phyloP scores from a whole-genome alignment of 176 grass and related monocot genomes.

The Musa schizocarpa region DNA sequence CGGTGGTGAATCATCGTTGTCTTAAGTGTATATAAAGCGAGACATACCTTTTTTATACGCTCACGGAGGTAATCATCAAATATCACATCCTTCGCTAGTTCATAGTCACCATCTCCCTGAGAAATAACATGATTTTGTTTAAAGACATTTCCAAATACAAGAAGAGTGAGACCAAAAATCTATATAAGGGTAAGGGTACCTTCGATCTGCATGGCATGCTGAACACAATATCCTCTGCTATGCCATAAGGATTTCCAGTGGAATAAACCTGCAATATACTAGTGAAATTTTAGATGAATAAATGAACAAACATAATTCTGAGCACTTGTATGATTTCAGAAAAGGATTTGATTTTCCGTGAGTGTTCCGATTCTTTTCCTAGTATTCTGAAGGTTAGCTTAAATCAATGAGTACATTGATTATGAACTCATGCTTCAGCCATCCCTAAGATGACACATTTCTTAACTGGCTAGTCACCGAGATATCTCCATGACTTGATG shows the following conservation, averaged over 20 bases:
- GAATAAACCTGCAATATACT: conserved; percentile 65
- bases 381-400: too few species aligned
- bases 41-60: conserved; percentile 72
- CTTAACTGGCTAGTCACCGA: too few species aligned
- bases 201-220: conserved; percentile 95
- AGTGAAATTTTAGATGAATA: background rate
- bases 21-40: background rate
- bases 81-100: conserved; percentile 60
- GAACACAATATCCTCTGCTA: conserved; percentile 86
- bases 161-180: background rate
- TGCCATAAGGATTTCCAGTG: conserved; percentile 75
- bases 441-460: too few species aligned
- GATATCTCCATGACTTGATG: too few species aligned
- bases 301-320: background rate
- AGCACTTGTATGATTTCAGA: too few species aligned
- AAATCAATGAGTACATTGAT: too few species aligned
- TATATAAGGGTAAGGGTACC: conserved; percentile 18
- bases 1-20: background rate
- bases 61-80: conserved; percentile 82
- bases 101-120: conserved; percentile 81
- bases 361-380: too few species aligned
- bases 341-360: too few species aligned
- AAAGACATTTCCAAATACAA: background rate
- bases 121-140: conserved; percentile 8
- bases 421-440: too few species aligned